Evolutionary conservation across 2,329 filamentous ascomycete species (phyloP).

Genomic region (Neoascochyta sp.): DNA sequence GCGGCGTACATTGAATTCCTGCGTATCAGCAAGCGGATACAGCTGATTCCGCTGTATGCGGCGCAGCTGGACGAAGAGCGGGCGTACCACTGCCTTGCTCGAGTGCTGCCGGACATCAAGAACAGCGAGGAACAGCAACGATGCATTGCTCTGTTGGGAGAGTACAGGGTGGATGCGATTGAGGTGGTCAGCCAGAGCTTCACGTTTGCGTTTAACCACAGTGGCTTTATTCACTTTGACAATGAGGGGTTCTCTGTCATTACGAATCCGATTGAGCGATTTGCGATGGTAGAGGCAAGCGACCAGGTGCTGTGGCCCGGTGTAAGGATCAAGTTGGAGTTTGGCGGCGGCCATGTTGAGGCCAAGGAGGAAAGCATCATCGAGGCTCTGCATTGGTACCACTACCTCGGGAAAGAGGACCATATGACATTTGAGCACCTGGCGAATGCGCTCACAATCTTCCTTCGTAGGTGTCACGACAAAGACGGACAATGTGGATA

Average conservation of each 20-base stretch:
- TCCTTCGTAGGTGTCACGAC: constrained; percentile 68
- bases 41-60: constrained; percentile 83
- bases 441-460: constrained; percentile 72
- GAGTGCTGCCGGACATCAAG: constrained; percentile 70
- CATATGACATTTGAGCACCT: constrained; percentile 64
- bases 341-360: constrained; percentile 56
- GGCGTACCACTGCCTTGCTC: constrained; percentile 67
- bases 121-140: constrained; percentile 61
- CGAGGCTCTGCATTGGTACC: constrained; percentile 78
- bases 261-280: constrained; percentile 26
- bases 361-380: constrained; percentile 69
- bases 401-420: constrained; percentile 61
- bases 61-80: constrained; percentile 67
- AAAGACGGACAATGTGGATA: not conserved
- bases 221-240: constrained; percentile 26
- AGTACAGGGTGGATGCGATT: constrained; percentile 67
- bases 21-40: constrained; percentile 66
- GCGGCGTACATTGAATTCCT: constrained; percentile 79
- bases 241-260: constrained; percentile 15
- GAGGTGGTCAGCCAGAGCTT: constrained; percentile 71
- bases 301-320: constrained; percentile 48
- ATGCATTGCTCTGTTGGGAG: constrained; percentile 70
- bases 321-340: constrained; percentile 64
- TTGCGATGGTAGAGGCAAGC: constrained; percentile 50
- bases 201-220: constrained; percentile 36